Conservation (phyloP, 208 protist species). For the Leishmania amazonensis region DNA sequence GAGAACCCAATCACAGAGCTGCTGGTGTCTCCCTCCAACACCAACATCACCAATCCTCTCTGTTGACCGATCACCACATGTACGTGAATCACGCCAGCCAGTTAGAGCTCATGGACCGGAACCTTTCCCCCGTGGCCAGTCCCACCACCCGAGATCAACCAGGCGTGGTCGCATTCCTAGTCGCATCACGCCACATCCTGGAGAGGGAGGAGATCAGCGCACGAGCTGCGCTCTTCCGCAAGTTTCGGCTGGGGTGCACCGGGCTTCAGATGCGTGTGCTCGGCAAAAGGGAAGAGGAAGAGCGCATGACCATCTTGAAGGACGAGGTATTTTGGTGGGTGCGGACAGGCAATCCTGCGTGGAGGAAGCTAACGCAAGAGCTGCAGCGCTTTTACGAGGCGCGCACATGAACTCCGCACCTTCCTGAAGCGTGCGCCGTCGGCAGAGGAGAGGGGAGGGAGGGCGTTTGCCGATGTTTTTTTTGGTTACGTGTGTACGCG, state of each 20-base stretch:
- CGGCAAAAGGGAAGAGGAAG: conserved; percentile 32
- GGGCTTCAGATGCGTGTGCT: conserved; percentile 22
- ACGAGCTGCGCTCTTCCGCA: conserved; percentile 13
- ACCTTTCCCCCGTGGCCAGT: background rate
- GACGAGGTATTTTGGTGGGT: conserved; percentile 49
- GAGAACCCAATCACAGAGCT: background rate
- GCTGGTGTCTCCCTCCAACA: background rate
- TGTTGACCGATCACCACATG: background rate
- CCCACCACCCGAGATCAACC: conserved; percentile 17
- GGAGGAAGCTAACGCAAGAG: conserved; percentile 17
- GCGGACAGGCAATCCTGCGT: conserved; percentile 22
- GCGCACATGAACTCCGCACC: background rate
- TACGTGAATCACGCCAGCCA: background rate
- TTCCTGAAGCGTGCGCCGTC: background rate
- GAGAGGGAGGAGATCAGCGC: conserved; percentile 28
- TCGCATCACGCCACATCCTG: conserved; percentile 18
- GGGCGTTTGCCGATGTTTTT: background rate
- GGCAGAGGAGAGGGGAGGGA: background rate
- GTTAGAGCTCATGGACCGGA: background rate
- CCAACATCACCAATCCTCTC: background rate
- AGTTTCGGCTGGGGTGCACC: conserved; percentile 13
- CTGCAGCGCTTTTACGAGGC: conserved; percentile 1
- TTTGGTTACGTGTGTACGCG: background rate
- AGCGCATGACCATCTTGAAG: conserved; percentile 35
- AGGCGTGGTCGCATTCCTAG: conserved; percentile 24